These are phyloP conservation scores for Coleophoma cylindrospora DNA, from an alignment of 2,329 filamentous ascomycete species.

Conservation along the genomic window DNA sequence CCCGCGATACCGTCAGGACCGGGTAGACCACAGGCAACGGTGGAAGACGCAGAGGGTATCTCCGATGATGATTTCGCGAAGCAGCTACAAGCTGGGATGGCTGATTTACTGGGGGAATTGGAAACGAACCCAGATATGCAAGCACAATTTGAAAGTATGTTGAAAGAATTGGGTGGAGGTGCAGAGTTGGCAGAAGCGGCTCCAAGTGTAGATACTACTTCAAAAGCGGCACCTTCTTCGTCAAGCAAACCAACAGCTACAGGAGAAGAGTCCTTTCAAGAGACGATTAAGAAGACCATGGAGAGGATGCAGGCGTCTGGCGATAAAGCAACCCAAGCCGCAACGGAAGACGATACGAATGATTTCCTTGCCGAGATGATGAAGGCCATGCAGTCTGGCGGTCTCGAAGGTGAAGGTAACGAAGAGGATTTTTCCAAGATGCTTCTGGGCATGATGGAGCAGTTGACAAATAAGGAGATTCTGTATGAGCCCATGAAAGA, in stretches of 20 bases:
- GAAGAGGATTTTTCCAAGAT: constrained; percentile 93
- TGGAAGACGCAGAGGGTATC: constrained; percentile 35
- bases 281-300: constrained; percentile 91
- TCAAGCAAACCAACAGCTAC: constrained; percentile 17
- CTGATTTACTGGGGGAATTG: constrained; percentile 69
- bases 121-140: constrained; percentile 67
- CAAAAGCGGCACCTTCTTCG: constrained; percentile 9
- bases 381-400: constrained; percentile 73
- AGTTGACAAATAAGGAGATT: constrained; percentile 97
- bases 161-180: constrained; percentile 63
- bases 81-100: constrained; percentile 88
- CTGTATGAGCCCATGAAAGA: constrained; percentile 99
- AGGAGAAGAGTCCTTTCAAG: constrained; percentile 71
- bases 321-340: constrained; percentile 74
- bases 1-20: constrained; percentile 23
- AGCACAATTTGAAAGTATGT: constrained; percentile 71
- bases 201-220: constrained; percentile 17
- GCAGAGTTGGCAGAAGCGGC: constrained; percentile 30
- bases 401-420: constrained; percentile 47
- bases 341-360: constrained; percentile 62
- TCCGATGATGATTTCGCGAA: constrained; percentile 77
- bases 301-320: constrained; percentile 91
- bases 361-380: constrained; percentile 91
- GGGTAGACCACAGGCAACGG: constrained; percentile 10
- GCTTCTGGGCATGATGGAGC: constrained; percentile 97